Percentiles rank a stretch among this genome's conserved stretches.
phyloP scores from a whole-genome alignment of 2,329 filamentous ascomycete species.

The Alternaria consortialis region DNA sequence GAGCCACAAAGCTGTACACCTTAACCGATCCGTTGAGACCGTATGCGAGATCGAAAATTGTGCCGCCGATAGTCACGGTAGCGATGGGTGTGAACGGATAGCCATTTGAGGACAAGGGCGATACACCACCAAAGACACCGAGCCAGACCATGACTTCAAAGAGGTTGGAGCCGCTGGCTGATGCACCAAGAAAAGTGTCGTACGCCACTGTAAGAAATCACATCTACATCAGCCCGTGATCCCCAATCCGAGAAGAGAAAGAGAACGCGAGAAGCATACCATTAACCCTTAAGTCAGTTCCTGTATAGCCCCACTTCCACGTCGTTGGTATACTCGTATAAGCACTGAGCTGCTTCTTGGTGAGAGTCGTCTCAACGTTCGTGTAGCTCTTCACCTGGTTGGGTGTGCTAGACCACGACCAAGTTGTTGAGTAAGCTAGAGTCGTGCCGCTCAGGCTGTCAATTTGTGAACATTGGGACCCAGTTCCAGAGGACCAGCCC shows the following conservation, averaged over 20 bases:
- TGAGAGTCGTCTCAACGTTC: too few relatives aligned
- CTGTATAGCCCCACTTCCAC: too few relatives aligned
- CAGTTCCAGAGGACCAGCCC: background rate
- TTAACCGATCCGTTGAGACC: background rate
- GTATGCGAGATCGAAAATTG: background rate
- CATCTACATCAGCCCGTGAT: too few relatives aligned
- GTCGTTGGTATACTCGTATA: too few relatives aligned
- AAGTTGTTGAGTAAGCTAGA: background rate
- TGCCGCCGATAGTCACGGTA: background rate
- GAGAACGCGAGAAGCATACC: too few relatives aligned
- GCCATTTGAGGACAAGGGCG: background rate
- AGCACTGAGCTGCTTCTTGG: too few relatives aligned
- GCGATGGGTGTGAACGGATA: background rate
- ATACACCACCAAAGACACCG: background rate
- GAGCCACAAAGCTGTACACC: background rate
- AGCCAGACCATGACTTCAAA: slow-evolving; percentile 3
- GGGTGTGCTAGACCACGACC: too few relatives aligned
- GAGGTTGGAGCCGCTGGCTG: background rate
- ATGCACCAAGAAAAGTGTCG: background rate
- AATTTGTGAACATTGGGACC: background rate
- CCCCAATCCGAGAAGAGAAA: too few relatives aligned
- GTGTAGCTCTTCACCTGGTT: too few relatives aligned
- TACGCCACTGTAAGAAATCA: too few relatives aligned
- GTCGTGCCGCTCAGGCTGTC: background rate
- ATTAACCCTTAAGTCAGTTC: too few relatives aligned